These are phyloP conservation scores for Wolfiporia cocos DNA, from an alignment of 1,284 basidiomycete genomes.

Conservation along the genomic window DNA sequence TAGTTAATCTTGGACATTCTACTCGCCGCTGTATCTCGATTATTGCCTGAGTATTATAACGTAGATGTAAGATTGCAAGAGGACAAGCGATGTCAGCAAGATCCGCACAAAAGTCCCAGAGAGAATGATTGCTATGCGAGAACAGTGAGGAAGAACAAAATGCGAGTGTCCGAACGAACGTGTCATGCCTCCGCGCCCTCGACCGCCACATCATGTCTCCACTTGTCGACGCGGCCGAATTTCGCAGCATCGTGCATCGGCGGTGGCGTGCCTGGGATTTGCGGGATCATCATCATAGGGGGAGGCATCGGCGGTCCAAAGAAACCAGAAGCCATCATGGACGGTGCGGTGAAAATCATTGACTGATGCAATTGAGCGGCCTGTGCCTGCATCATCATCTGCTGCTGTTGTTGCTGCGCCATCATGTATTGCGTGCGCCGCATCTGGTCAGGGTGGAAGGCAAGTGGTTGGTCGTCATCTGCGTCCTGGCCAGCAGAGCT, in stretches of 20 bases:
- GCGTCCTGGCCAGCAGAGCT: slow-evolving; percentile 14
- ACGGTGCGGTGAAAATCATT: slow-evolving; percentile 62
- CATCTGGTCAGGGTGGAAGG: slow-evolving; percentile 69
- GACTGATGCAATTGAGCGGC: slow-evolving; percentile 65
- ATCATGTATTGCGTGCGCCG: slow-evolving; percentile 69
- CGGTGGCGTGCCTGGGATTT: slow-evolving; percentile 42
- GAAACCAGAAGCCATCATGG: slow-evolving; percentile 62
- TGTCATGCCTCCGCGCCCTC: no score
- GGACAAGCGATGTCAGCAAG: slow-evolving; percentile 1
- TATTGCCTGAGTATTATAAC: slow-evolving; percentile 17
- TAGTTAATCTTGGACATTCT: slow-evolving; percentile 19
- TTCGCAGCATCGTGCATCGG: slow-evolving; percentile 59
- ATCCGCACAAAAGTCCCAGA: not conserved
- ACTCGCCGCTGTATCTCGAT: slow-evolving; percentile 25
- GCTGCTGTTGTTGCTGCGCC: slow-evolving; percentile 51
- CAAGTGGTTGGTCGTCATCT: slow-evolving; percentile 52
- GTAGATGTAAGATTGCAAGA: slow-evolving; percentile 6
- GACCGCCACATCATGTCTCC: slow-evolving; percentile 71
- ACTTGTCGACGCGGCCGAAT: slow-evolving; percentile 66
- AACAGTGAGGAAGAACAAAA: slow-evolving; percentile 8
- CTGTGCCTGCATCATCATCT: slow-evolving; percentile 70
- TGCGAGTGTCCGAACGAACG: not conserved
- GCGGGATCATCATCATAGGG: slow-evolving; percentile 49
- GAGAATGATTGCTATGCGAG: no score
- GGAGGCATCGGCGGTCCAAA: slow-evolving; percentile 47